Percentiles rank a stretch among this genome's conserved stretches.
Conservation (phyloP, 495 filamentous ascomycete species). For the Wilcoxina mikolae region DNA sequence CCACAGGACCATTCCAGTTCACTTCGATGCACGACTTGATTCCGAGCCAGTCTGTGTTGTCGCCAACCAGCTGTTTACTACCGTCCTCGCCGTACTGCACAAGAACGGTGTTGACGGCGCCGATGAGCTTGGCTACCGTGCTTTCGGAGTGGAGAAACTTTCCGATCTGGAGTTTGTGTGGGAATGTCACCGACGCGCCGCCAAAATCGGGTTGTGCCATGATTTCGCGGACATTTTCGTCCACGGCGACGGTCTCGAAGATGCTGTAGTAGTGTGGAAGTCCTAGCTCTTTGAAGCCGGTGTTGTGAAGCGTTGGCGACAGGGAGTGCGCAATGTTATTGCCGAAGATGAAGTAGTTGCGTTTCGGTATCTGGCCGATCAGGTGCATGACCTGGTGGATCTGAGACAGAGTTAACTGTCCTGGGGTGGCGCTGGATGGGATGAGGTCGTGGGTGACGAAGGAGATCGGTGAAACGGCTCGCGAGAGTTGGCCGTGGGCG, state of each 20-base stretch:
- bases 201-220: conserved; percentile 39
- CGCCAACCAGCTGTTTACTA: conserved; percentile 40
- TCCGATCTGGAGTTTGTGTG: conserved; percentile 56
- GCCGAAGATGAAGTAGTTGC: conserved; percentile 42
- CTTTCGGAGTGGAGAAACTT: conserved; percentile 50
- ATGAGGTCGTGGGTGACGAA: conserved; percentile 7
- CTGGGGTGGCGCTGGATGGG: not conserved
- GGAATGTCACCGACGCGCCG: conserved; percentile 63
- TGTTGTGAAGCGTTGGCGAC: conserved; percentile 36
- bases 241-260: conserved; percentile 46
- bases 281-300: conserved; percentile 10
- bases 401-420: conserved; percentile 6
- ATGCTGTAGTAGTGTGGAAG: conserved; percentile 32
- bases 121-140: conserved; percentile 46
- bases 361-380: conserved; percentile 31
- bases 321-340: conserved; percentile 45
- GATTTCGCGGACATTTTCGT: conserved; percentile 36
- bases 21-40: conserved; percentile 31
- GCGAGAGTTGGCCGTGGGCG: conserved; percentile 11
- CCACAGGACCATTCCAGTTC: not conserved
- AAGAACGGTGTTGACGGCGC: conserved; percentile 62
- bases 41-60: conserved; percentile 62
- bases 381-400: conserved; percentile 6
- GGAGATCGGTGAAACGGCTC: conserved; percentile 8
- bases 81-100: conserved; percentile 35